phyloP scores from a whole-genome alignment of 345 rosid genomes.

The Citrus sinensis region DNA sequence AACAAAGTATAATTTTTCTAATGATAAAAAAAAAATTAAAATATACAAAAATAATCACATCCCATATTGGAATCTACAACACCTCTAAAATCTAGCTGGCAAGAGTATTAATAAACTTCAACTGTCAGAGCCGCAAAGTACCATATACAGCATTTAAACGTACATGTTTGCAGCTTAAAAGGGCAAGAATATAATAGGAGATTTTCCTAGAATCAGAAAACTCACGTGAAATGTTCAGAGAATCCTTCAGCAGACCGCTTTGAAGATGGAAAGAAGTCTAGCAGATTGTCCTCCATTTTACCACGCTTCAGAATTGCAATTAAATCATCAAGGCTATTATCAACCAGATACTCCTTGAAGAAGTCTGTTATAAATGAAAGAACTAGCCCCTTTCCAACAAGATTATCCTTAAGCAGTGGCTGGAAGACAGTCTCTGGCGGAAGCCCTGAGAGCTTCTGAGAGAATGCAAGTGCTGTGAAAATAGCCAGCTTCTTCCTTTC shows the following conservation, averaged over 20 bases:
- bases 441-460: slow-evolving; percentile 96
- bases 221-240: slow-evolving; percentile 97
- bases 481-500: slow-evolving; percentile 98
- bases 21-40: background rate
- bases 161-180: background rate
- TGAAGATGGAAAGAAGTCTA: slow-evolving; percentile 76
- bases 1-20: background rate
- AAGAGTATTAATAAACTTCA: background rate
- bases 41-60: background rate
- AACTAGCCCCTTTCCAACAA: slow-evolving; percentile 97
- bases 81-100: background rate
- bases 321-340: slow-evolving; percentile 92
- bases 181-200: background rate
- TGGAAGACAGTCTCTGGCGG: slow-evolving; percentile 98
- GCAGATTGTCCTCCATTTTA: slow-evolving; percentile 87
- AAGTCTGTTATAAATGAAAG: slow-evolving; percentile 91
- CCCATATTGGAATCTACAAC: background rate
- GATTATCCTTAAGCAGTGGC: slow-evolving; percentile 97
- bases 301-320: slow-evolving; percentile 90
- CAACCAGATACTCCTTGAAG: slow-evolving; percentile 95
- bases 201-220: slow-evolving; percentile 5
- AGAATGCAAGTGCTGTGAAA: slow-evolving; percentile 95
- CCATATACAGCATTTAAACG: background rate
- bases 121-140: background rate
- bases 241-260: slow-evolving; percentile 85